Percentiles rank a stretch among this genome's conserved stretches.
Evolutionary conservation across 768 basidiomycete species (phyloP).

Genomic region (Tylopilus sp.): DNA sequence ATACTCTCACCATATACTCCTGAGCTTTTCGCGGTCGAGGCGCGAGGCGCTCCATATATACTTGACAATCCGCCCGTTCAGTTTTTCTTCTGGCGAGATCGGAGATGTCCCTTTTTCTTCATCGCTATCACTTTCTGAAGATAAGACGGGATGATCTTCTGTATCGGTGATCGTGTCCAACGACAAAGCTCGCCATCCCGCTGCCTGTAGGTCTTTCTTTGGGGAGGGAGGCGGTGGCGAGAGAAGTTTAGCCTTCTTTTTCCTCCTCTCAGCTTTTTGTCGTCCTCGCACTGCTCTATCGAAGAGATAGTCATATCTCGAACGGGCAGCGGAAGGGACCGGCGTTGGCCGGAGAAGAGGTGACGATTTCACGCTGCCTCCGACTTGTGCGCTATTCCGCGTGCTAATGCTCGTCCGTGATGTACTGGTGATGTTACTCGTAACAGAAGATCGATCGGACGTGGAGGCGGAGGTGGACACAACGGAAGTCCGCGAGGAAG

Average conservation of each 20-base stretch:
- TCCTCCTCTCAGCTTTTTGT: conserved; percentile 36
- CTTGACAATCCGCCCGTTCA: conserved; percentile 56
- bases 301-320: conserved; percentile 69
- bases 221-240: conserved; percentile 37
- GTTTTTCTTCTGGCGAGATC: conserved; percentile 42
- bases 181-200: conserved; percentile 72
- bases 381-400: conserved; percentile 27
- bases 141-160: conserved; percentile 29
- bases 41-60: conserved; percentile 62
- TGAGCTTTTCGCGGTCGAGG: conserved; percentile 49
- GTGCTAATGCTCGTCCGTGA: conserved; percentile 39
- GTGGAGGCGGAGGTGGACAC: conserved; percentile 39
- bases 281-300: conserved; percentile 52
- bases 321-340: conserved; percentile 58
- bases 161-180: conserved; percentile 58
- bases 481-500: conserved; percentile 38
- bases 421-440: conserved; percentile 42
- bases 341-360: conserved; percentile 57
- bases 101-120: conserved; percentile 26
- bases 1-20: conserved; percentile 61
- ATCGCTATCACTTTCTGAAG: conserved; percentile 13
- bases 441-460: conserved; percentile 64
- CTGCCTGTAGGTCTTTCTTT: conserved; percentile 51
- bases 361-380: conserved; percentile 16
- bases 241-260: conserved; percentile 25